Evolutionary conservation across 805 yeast species (phyloP), one percentile per base, ranked within the genome.

Genomic region (Schwanniomyces vanrijiae): DNA sequence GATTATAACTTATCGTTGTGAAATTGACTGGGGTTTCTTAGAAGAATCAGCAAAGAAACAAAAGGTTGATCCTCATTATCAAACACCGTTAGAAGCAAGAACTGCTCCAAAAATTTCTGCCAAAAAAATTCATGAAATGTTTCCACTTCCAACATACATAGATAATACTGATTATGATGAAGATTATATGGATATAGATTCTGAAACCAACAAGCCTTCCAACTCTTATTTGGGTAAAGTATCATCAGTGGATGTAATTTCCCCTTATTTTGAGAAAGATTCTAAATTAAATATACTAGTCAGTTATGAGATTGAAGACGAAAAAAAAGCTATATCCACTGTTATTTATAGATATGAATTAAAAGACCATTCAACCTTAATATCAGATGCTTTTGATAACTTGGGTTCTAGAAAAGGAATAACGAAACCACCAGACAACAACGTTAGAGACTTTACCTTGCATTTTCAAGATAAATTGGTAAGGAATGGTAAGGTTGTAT

Each of bases 1-100:
- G 13, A 59, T 84, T 19, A 62, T 65, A 38, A 64, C 80, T 1
- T 82, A 71, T 55, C 55, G 62, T 20, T 57, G 82, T 3, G 42
- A 54, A 0, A 65, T 83, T 9, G 76, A 81, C 49, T 84, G 88
- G 88, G 84, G 83, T 1, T 76, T 66, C 47, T 60, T 81, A 25
- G 61, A 65, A 1, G 74, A 69, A 34, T 72, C 83, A 3, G 80
- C 83, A 6, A 68, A 66, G 40, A 68, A 70, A 28, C 75, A 78
- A 46, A 67, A 70, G 41, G 64, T 68, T 11, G 75, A 71, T 44
- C 82, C 82, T 7, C 75, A 74, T 49, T 79, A 66, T 54, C 74
- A 73, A 49, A 79, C 82, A 0, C 82, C 83, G 1, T 71, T 68
- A 25, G 75, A 70, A 16, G 61, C 62, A 29, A 77, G 69, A 52